These are phyloP conservation scores for Trichoderma atrobrunneum DNA, from an alignment of 2,329 filamentous ascomycete species.

Conservation along the genomic window DNA sequence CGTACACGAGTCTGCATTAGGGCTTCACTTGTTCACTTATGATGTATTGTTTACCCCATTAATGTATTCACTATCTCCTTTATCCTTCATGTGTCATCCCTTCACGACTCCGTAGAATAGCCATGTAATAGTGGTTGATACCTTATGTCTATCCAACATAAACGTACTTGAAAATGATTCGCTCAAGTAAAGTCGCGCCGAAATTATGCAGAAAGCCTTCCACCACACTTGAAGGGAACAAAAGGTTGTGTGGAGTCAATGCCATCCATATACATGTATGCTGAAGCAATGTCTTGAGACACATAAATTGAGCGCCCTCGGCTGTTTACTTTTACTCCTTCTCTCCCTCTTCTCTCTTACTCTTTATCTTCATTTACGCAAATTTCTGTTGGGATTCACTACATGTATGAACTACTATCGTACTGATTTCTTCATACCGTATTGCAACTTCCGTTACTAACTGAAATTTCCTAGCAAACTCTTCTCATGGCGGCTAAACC, in stretches of 20 bases:
- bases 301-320: neutral
- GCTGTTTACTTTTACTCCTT: neutral
- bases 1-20: no score
- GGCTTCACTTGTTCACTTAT: no score
- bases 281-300: neutral
- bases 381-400: neutral
- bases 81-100: no score
- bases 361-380: neutral
- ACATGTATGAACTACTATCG: neutral
- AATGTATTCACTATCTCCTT: no score
- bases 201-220: neutral
- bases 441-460: no score
- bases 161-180: neutral
- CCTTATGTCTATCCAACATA: neutral
- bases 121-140: rapidly evolving
- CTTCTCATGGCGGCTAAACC: no score
- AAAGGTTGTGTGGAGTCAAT: neutral
- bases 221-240: rapidly evolving
- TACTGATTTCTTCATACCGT: no score
- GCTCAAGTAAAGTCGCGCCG: neutral
- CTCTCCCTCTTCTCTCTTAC: neutral
- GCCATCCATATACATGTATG: neutral
- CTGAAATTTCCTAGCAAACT: no score
- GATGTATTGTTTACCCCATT: no score
- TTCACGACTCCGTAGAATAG: neutral